Evolutionary conservation across 2,329 filamentous ascomycete genomes (phyloP).

Genomic region (Aspergillus sp.): DNA sequence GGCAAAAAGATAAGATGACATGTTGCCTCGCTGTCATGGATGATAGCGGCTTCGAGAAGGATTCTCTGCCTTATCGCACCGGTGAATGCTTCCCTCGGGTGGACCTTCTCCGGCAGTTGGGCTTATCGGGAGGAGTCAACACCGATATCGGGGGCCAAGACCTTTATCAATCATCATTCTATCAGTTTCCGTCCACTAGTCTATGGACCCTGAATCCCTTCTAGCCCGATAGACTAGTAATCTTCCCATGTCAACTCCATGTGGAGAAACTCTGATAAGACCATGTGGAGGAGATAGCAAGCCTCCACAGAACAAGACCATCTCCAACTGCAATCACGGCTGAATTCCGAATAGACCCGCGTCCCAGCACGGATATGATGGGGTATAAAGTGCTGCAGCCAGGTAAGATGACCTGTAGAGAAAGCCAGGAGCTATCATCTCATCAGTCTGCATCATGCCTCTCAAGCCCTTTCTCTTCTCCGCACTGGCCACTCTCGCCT

Average conservation of each 20-base stretch:
- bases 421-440: neutral
- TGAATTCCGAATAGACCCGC: neutral
- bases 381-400: neutral
- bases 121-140: too few relatives aligned
- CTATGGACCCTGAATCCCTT: neutral
- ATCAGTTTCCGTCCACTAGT: neutral
- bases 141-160: too few relatives aligned
- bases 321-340: neutral
- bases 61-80: too few relatives aligned
- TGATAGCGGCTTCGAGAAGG: too few relatives aligned
- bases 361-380: neutral
- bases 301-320: too few relatives aligned
- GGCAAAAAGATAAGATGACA: too few relatives aligned
- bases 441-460: slow-evolving; percentile 16
- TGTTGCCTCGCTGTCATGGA: too few relatives aligned
- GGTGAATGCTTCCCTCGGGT: too few relatives aligned
- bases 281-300: neutral
- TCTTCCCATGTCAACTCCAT: neutral
- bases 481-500: slow-evolving; percentile 20
- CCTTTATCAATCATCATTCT: too few relatives aligned
- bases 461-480: slow-evolving; percentile 20
- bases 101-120: too few relatives aligned
- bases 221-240: neutral
- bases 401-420: neutral
- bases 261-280: neutral